phyloP scores from a whole-genome alignment of 441 rosid species.

The Melastoma candidum region DNA sequence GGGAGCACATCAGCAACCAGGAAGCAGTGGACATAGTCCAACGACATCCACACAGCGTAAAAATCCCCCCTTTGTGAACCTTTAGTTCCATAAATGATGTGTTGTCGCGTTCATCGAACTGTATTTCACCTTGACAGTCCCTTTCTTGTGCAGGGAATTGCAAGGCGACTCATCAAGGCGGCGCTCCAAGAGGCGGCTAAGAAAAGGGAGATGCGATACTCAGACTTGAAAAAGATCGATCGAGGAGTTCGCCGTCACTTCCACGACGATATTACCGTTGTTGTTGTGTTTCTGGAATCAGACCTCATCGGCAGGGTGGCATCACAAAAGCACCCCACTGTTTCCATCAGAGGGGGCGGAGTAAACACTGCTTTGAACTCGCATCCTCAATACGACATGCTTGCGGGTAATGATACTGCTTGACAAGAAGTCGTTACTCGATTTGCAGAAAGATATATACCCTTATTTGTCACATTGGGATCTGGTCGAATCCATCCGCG shows the following conservation, averaged over 20 bases:
- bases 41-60: conserved; percentile 58
- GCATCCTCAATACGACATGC: conserved; percentile 27
- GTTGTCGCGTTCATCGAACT: too few relatives aligned
- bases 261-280: conserved; percentile 92
- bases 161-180: conserved; percentile 58
- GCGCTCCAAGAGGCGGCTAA: conserved; percentile 84
- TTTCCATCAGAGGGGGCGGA: conserved; percentile 76
- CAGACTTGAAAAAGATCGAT: conserved; percentile 94
- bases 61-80: not conserved
- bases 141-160: not conserved
- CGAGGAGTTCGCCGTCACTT: conserved; percentile 90
- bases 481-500: not conserved
- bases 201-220: conserved; percentile 93
- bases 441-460: too few relatives aligned
- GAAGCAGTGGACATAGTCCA: conserved; percentile 90
- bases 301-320: conserved; percentile 42
- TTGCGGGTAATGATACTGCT: conserved; percentile 25
- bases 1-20: conserved; percentile 96
- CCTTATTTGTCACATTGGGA: too few relatives aligned
- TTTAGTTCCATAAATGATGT: too few relatives aligned
- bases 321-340: conserved; percentile 27
- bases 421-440: conserved; percentile 14
- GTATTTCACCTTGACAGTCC: too few relatives aligned
- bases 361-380: conserved; percentile 37
- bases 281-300: conserved; percentile 80